Conservation (phyloP, 306 rosid species). For the Fagus sylvatica region DNA sequence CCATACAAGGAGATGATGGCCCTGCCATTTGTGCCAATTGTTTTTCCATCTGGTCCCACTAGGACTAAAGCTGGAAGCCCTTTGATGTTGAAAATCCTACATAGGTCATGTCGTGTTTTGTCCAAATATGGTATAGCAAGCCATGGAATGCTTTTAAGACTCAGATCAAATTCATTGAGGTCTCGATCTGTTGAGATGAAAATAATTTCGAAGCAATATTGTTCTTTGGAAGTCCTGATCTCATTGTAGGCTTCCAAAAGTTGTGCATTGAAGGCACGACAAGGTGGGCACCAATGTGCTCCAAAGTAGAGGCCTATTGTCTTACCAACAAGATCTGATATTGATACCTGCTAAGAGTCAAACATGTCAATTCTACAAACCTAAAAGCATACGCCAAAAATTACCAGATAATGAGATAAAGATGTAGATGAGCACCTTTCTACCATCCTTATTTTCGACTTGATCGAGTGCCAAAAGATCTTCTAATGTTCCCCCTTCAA, state of each 20-base stretch:
- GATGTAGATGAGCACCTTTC: constrained; percentile 42
- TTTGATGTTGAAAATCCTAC: constrained; percentile 68
- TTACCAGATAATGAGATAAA: too few relatives aligned
- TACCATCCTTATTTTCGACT: constrained; percentile 57
- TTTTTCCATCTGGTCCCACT: constrained; percentile 76
- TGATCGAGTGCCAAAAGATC: constrained; percentile 57
- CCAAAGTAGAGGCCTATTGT: constrained; percentile 77
- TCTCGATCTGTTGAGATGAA: constrained; percentile 79
- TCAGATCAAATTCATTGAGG: constrained; percentile 63
- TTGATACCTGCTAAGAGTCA: constrained; percentile 45
- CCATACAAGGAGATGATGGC: constrained; percentile 65
- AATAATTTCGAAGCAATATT: constrained; percentile 55
- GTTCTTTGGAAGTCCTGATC: constrained; percentile 34
- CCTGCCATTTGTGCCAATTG: constrained; percentile 53
- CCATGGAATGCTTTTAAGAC: constrained; percentile 69
- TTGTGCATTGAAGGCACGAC: constrained; percentile 67
- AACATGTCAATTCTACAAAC: neutral
- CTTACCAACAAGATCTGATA: constrained; percentile 67
- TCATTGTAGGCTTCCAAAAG: constrained; percentile 65
- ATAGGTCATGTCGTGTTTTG: constrained; percentile 66
- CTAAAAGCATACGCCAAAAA: neutral
- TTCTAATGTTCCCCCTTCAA: constrained; percentile 56
- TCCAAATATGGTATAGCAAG: constrained; percentile 75
- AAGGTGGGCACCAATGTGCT: constrained; percentile 88
- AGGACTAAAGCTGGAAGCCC: constrained; percentile 73